phyloP scores from a whole-genome alignment of 2,329 filamentous ascomycete genomes.

The Monosporascus sp. region DNA sequence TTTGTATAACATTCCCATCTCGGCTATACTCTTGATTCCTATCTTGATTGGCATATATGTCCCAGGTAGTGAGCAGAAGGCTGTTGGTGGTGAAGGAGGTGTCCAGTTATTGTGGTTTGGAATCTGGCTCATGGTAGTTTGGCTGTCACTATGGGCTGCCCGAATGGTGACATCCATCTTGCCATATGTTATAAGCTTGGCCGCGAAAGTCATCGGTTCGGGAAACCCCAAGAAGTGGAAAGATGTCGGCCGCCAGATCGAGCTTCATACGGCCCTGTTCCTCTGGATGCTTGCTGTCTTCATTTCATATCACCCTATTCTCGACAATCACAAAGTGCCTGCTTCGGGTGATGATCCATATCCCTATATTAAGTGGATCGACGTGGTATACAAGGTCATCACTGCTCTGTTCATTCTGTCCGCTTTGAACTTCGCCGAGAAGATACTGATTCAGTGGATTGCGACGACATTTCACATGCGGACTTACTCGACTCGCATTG shows the following conservation, averaged over 20 bases:
- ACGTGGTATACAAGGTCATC: slow-evolving; percentile 76
- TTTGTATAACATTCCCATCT: slow-evolving; percentile 63
- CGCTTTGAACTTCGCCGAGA: slow-evolving; percentile 79
- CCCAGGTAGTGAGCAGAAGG: slow-evolving; percentile 36
- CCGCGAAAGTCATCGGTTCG: slow-evolving; percentile 70
- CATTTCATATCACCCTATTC: slow-evolving; percentile 78
- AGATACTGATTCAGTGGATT: slow-evolving; percentile 91
- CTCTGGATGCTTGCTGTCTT: slow-evolving; percentile 88
- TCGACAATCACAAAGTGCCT: slow-evolving; percentile 51
- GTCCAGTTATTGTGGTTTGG: slow-evolving; percentile 85
- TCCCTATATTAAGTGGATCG: slow-evolving; percentile 61
- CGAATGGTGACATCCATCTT: slow-evolving; percentile 48
- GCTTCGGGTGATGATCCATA: slow-evolving; percentile 38
- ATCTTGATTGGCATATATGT: slow-evolving; percentile 58
- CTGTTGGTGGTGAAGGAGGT: slow-evolving; percentile 62
- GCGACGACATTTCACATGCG: slow-evolving; percentile 87
- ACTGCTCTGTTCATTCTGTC: slow-evolving; percentile 77
- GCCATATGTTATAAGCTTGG: slow-evolving; percentile 37
- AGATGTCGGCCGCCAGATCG: slow-evolving; percentile 79
- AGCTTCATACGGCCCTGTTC: slow-evolving; percentile 80
- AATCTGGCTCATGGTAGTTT: slow-evolving; percentile 91
- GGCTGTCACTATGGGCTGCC: slow-evolving; percentile 82
- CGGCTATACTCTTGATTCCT: slow-evolving; percentile 60
- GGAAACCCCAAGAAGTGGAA: slow-evolving; percentile 91
- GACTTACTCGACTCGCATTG: slow-evolving; percentile 86